Percentiles rank a stretch among this genome's conserved stretches.
Conservation (phyloP, 176 grass and related monocot genomes). For the Oryza meridionalis region DNA sequence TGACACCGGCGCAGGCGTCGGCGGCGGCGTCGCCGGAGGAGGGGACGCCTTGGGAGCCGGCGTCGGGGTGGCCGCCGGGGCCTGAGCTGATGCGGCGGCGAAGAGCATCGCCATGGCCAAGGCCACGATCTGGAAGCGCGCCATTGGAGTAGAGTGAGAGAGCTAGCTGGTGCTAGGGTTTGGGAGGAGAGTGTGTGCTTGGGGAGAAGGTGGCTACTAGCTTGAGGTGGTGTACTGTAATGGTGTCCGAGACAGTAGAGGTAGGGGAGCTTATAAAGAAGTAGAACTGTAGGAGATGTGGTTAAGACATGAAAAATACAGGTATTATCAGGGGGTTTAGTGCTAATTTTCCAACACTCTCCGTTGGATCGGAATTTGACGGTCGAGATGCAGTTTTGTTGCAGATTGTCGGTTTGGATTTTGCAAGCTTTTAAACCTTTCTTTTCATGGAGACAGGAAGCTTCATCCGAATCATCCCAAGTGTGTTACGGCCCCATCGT, state of each 20-base stretch:
- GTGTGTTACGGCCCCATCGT: too few species aligned
- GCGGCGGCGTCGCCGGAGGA: slow-evolving; percentile 27
- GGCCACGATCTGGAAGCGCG: slow-evolving; percentile 50
- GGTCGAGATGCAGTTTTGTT: background rate
- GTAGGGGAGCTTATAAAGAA: slow-evolving; percentile 44
- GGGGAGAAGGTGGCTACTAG: background rate
- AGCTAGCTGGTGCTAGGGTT: background rate
- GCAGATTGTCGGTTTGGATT: slow-evolving; percentile 7
- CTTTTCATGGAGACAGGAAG: background rate
- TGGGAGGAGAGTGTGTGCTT: background rate
- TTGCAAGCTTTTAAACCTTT: background rate
- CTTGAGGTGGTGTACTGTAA: slow-evolving; percentile 41
- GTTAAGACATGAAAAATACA: background rate
- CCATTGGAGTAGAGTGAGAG: slow-evolving; percentile 41
- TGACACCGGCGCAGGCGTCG: slow-evolving; percentile 42
- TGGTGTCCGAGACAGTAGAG: slow-evolving; percentile 42
- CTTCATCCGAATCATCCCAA: background rate
- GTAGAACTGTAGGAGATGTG: slow-evolving; percentile 9
- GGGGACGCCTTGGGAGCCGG: slow-evolving; percentile 45
- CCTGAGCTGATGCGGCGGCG: slow-evolving; percentile 50
- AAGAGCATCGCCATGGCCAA: slow-evolving; percentile 58
- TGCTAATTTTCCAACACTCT: background rate
- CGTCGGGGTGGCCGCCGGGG: slow-evolving; percentile 46
- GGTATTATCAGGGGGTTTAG: background rate
- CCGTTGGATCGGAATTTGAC: slow-evolving; percentile 29